Percentiles rank a stretch among this genome's conserved stretches.
Evolutionary conservation across 2,329 filamentous ascomycete species (phyloP).

Genomic region (Phaeosphaeriaceae sp.): DNA sequence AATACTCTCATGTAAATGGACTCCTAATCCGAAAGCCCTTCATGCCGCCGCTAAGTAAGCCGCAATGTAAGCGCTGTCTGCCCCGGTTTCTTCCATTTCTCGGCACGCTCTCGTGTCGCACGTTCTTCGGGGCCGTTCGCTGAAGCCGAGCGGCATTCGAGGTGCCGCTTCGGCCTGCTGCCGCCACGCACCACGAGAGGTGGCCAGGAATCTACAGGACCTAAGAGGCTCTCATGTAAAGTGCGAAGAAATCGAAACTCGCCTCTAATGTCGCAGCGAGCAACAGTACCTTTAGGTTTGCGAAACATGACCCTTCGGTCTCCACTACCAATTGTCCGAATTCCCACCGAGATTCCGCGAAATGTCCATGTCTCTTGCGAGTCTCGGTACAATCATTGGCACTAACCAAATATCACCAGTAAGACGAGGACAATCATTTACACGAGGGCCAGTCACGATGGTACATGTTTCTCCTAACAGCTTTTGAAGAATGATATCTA

Average conservation of each 20-base stretch:
- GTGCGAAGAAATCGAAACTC: no score
- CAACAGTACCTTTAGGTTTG: neutral
- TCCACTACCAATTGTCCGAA: conserved; percentile 21
- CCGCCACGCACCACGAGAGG: conserved; percentile 14
- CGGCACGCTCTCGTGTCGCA: conserved; percentile 23
- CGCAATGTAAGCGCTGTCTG: conserved; percentile 21
- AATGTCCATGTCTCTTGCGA: conserved; percentile 23
- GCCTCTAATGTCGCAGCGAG: no score
- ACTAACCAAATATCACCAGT: neutral
- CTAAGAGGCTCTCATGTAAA: no score
- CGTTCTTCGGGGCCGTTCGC: conserved; percentile 18
- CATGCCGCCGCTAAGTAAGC: conserved; percentile 20
- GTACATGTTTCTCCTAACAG: neutral
- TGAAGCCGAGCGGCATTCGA: conserved; percentile 33
- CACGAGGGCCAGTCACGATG: neutral
- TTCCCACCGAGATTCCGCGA: conserved; percentile 17
- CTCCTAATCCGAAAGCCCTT: neutral
- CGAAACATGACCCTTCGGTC: neutral
- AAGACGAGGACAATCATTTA: neutral
- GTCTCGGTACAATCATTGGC: conserved; percentile 2
- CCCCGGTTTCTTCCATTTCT: conserved; percentile 19
- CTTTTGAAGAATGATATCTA: conserved; percentile 28
- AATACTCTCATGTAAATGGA: neutral
- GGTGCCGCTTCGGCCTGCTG: conserved; percentile 11
- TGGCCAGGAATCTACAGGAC: no score